Evolutionary conservation across 2,329 filamentous ascomycete genomes (phyloP), one percentile per base, ranked within the genome.

Genomic region (Colletotrichum sp.): DNA sequence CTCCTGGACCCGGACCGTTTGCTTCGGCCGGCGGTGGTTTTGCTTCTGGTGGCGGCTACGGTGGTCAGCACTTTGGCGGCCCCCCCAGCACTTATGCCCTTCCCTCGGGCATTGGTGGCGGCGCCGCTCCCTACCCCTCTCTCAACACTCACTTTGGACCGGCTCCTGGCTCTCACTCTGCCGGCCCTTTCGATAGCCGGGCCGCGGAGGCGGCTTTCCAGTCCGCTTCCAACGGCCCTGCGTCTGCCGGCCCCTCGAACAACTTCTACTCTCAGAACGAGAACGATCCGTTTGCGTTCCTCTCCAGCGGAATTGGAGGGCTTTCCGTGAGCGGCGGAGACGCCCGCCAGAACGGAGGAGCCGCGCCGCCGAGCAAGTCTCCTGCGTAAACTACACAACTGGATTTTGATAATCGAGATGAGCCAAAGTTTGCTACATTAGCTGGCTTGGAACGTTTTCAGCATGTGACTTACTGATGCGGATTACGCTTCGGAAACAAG

Each of bases 171-270:
- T 93, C 95, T 80, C 95, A 97, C 85, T 94, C 94, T 28, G 94
- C 94, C 57, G 94, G 95, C 15, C 94, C 94, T 7, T 99, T 99
- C 82, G 96, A 98, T 83, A 98, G 96, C 88, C 95, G 96, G 78
- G 94, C 95, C 77, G 95, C 96, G 18, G 96, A 99, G 87, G 96
- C 96, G 76, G 96, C 97, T 30, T 99, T 99, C 89, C 95, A 95
- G 83, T 95, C 94, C 55, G 96, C 95, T 52, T 93, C 93, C 80
- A 96, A 97, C 80, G 95, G 94, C 72, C 93, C 94, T 24, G 93
- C 93, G 18, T 95, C 94, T 60, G 93, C 93, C 76, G 94, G 94
- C 55, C 92, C 93, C 38, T 93, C 94, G 57, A 94, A 93, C 81
- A 92, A 92, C 82, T 94, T 94, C 81, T 94, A 93, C 82, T 87